These are phyloP conservation scores for Claviceps africana DNA, from an alignment of 2,329 filamentous ascomycete genomes.

Conservation along the genomic window DNA sequence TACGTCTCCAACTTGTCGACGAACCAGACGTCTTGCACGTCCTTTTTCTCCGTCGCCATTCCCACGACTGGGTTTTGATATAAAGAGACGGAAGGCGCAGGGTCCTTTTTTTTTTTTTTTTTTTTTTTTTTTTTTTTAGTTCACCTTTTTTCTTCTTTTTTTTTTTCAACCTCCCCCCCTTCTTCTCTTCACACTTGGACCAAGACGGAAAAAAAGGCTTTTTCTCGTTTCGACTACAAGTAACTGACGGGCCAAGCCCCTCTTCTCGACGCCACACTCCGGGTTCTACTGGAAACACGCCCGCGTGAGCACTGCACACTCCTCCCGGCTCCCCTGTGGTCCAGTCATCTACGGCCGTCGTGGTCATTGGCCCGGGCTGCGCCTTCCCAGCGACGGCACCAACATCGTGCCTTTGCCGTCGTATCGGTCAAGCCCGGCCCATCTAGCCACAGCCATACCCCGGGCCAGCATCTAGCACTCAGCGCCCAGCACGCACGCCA, in stretches of 20 bases:
- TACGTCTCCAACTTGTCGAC: background rate
- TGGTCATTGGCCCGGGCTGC: background rate
- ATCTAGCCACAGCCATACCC: background rate
- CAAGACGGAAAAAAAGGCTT: too few species aligned
- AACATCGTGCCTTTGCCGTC: background rate
- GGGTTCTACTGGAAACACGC: background rate
- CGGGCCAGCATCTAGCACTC: background rate
- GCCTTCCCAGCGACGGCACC: background rate
- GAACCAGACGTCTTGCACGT: too few species aligned
- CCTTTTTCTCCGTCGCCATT: background rate
- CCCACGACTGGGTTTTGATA: too few species aligned
- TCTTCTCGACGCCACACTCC: background rate
- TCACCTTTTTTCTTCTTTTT: background rate
- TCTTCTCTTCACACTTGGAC: background rate
- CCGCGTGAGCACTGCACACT: background rate
- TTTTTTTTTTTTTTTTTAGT: too few species aligned
- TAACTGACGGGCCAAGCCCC: background rate
- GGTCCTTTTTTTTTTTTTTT: background rate
- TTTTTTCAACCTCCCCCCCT: background rate
- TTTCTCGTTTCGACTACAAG: background rate
- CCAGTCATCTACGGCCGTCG: background rate
- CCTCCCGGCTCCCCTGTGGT: background rate
- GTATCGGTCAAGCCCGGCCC: background rate
- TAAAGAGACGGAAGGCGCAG: background rate
- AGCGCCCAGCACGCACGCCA: background rate